phyloP scores from a whole-genome alignment of 2,329 filamentous ascomycete genomes.

The Cephalotrichum gorgonifer region DNA sequence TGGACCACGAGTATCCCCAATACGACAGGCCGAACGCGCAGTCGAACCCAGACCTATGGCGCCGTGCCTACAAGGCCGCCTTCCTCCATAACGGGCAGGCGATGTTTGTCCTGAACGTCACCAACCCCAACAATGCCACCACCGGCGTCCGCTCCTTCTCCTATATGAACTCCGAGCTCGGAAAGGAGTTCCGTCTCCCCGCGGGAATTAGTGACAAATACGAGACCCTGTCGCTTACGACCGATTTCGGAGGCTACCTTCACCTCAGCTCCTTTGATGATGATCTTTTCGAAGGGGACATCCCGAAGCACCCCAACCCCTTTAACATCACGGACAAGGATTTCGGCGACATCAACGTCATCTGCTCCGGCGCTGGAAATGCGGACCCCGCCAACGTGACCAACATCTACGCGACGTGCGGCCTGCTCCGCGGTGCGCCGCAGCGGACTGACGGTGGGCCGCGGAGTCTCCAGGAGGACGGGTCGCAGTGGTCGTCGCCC shows the following conservation, averaged over 20 bases:
- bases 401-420: constrained; percentile 27
- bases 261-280: neutral
- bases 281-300: constrained; percentile 1
- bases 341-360: constrained; percentile 14
- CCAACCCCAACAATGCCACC: constrained; percentile 11
- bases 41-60: constrained; percentile 22
- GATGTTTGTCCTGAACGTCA: constrained; percentile 28
- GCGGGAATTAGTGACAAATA: neutral
- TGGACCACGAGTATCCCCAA: constrained; percentile 22
- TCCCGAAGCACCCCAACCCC: constrained; percentile 17
- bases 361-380: constrained; percentile 13
- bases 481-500: constrained; percentile 28
- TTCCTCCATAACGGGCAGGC: constrained; percentile 28
- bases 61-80: constrained; percentile 30
- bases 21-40: constrained; percentile 20
- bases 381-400: constrained; percentile 26
- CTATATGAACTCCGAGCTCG: constrained; percentile 25
- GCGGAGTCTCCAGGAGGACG: constrained; percentile 24
- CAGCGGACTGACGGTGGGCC: constrained; percentile 20
- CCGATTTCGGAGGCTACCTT: constrained; percentile 5
- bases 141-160: constrained; percentile 13
- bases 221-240: neutral
- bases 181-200: constrained; percentile 20
- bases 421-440: constrained; percentile 27
- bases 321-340: constrained; percentile 15